Percentiles rank a stretch among this genome's conserved stretches.
Evolutionary conservation across 2,329 filamentous ascomycete species (phyloP).

Genomic region (Fusarium citri): DNA sequence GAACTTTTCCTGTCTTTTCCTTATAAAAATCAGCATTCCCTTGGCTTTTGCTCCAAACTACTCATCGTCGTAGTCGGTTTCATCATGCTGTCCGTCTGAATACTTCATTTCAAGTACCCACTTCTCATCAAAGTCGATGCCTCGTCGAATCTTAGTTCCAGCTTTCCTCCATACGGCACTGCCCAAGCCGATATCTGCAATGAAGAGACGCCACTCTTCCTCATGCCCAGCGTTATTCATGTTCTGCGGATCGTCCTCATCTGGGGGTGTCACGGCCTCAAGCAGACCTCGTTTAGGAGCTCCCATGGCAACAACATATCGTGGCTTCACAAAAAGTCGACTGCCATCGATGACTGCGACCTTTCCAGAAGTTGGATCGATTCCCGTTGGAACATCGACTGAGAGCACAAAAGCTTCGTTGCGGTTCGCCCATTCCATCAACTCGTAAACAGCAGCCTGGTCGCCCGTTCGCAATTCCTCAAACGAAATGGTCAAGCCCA

Average conservation of each 20-base stretch:
- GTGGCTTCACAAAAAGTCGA: conserved; percentile 81
- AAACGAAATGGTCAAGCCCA: conserved; percentile 88
- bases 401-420: conserved; percentile 85
- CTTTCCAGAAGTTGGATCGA: conserved; percentile 81
- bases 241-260: conserved; percentile 53
- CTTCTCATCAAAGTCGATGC: conserved; percentile 86
- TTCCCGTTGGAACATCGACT: conserved; percentile 90
- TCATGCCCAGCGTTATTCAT: conserved; percentile 54
- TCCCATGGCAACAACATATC: conserved; percentile 86
- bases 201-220: conserved; percentile 80
- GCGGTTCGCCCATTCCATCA: conserved; percentile 94
- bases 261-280: conserved; percentile 73
- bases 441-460: conserved; percentile 84
- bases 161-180: conserved; percentile 87
- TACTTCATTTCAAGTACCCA: conserved; percentile 83
- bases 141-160: conserved; percentile 81
- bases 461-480: conserved; percentile 87
- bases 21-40: neutral
- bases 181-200: conserved; percentile 88
- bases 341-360: conserved; percentile 77
- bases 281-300: conserved; percentile 88
- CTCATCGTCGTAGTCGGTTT: conserved; percentile 44
- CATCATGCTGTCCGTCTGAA: conserved; percentile 51
- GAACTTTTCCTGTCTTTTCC: conserved; percentile 27
- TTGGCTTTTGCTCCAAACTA: conserved; percentile 3